Evolutionary conservation across 306 rosid species (phyloP), one percentile per base, ranked within the genome.

Genomic region (Rosa chinensis): DNA sequence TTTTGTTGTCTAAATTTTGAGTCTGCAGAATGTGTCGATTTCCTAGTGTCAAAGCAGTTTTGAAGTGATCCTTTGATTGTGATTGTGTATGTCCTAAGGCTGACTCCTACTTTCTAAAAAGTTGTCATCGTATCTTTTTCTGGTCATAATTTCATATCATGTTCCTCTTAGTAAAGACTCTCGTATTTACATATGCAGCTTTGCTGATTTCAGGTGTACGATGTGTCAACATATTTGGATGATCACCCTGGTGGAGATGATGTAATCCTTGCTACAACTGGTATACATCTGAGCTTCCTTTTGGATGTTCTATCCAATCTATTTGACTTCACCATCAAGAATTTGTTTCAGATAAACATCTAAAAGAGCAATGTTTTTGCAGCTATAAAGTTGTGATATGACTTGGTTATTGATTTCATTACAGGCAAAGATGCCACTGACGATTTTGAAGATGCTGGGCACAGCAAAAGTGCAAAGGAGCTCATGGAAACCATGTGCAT

Each of bases 201-300:
- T 73, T 67, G 40, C 49, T 18, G 14, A 35, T 70, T 64, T 23
- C 72, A 94, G 99, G 97, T 94, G 47, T 94, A 91, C 13, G 99
- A 94, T 61, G 82, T 94, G 68, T 81, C 97, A 6, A 59, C 90
- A 40, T 94, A 92, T 85, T 80, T 94, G 89, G 97, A 94, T 23
- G 97, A 94, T 10, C 97, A 94, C 80, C 99, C 99, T 6, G 99
- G 97, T 62, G 99, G 99, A 52, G 95, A 92, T 72, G 99, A 94
- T 72, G 88, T 92, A 58, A 74, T 94, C 52, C 73, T 94, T 47
- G 90, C 77, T 4, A 89, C 91, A 79, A 90, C 90, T 1, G 99
- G 98, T 92, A 88, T 64, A 73, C 21, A 78, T 52, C 78, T 66
- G 56, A 48, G 37, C 84, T 81, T 80, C 73, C 53, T 44, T 61